phyloP scores from a whole-genome alignment of 768 basidiomycete species.

The Kwoniella sp. region DNA sequence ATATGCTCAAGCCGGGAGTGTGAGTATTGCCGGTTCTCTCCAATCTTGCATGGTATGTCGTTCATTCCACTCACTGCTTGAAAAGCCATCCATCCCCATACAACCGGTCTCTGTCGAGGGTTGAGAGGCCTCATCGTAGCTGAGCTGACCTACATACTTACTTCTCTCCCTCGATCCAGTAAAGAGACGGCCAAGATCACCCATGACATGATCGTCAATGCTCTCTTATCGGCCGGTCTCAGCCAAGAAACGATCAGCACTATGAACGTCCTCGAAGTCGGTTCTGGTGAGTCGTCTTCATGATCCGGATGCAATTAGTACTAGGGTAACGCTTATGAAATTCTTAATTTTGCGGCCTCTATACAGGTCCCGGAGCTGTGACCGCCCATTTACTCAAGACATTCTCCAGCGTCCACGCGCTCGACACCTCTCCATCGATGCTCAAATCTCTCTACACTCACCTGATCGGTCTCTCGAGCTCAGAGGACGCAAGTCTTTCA shows the following conservation, averaged over 20 bases:
- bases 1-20: conserved; percentile 29
- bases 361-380: conserved; percentile 42
- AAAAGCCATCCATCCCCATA: neutral
- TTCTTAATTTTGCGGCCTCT: too few species aligned
- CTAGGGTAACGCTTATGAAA: neutral
- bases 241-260: conserved; percentile 11
- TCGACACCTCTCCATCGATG: conserved; percentile 45
- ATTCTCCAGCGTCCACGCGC: conserved; percentile 39
- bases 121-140: neutral
- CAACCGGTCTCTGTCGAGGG: neutral
- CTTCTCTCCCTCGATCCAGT: conserved; percentile 7
- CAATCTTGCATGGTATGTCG: neutral
- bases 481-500: conserved; percentile 9
- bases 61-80: too few species aligned
- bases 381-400: conserved; percentile 22
- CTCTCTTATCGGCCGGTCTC: conserved; percentile 23
- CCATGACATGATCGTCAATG: conserved; percentile 25
- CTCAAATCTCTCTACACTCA: conserved; percentile 21
- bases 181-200: conserved; percentile 24
- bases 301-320: neutral
- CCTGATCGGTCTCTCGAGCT: neutral
- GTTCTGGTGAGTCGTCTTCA: conserved; percentile 33
- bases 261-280: conserved; percentile 34
- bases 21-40: conserved; percentile 19
- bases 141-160: neutral